phyloP scores from a whole-genome alignment of 495 filamentous ascomycete species.

The Tetracladium setigerum region DNA sequence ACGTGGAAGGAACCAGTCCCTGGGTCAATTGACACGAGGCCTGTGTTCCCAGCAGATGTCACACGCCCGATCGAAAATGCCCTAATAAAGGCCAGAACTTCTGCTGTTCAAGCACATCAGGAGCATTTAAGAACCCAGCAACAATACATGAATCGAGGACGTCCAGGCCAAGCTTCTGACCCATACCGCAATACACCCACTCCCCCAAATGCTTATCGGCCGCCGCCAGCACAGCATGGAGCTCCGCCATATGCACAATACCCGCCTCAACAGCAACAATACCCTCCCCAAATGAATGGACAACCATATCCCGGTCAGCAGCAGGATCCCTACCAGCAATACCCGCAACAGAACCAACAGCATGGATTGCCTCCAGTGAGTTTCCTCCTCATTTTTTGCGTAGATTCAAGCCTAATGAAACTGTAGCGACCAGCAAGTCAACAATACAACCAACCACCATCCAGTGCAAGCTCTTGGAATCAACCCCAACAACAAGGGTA shows the following conservation, averaged over 20 bases:
- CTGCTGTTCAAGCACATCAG: constrained; percentile 62
- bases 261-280: constrained; percentile 23
- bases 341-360: constrained; percentile 2
- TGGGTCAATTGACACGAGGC: constrained; percentile 76
- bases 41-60: constrained; percentile 79
- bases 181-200: constrained; percentile 63
- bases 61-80: constrained; percentile 90
- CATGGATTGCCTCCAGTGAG: constrained; percentile 17
- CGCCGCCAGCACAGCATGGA: constrained; percentile 1
- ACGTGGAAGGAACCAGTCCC: constrained; percentile 98
- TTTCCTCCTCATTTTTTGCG: not conserved
- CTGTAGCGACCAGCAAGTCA: constrained; percentile 10
- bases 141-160: constrained; percentile 50
- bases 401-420: not conserved
- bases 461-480: constrained; percentile 11
- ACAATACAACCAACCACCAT: constrained; percentile 11
- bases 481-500: constrained; percentile 12
- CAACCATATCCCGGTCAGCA: not conserved
- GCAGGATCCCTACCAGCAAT: constrained; percentile 4
- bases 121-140: constrained; percentile 55
- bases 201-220: constrained; percentile 45
- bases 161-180: constrained; percentile 39
- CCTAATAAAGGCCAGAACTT: constrained; percentile 78
- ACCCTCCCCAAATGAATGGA: constrained; percentile 2
- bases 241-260: constrained; percentile 23